phyloP scores from a whole-genome alignment of 2,329 filamentous ascomycete species.

The Chaetomium globosum region DNA sequence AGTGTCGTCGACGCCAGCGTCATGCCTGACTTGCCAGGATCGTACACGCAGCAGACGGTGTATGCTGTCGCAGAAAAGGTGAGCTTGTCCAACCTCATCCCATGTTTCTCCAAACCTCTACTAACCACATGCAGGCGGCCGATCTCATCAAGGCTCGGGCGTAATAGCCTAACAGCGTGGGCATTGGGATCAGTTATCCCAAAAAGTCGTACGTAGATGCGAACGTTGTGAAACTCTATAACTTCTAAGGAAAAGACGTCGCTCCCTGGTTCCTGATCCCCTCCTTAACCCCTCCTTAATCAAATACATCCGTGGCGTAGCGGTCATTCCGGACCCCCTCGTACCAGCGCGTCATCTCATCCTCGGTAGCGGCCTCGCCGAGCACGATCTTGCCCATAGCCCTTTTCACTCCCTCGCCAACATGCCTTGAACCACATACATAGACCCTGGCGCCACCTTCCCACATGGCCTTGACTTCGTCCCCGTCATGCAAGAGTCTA shows the following conservation, averaged over 20 bases:
- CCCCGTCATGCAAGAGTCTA: constrained; percentile 51
- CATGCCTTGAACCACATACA: constrained; percentile 59
- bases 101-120: background rate
- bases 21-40: constrained; percentile 45
- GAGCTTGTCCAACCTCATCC: background rate
- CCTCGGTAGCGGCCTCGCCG: constrained; percentile 43
- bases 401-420: constrained; percentile 49
- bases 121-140: constrained; percentile 26
- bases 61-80: constrained; percentile 40
- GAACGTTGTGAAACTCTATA: background rate
- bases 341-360: constrained; percentile 52
- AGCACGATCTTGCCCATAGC: constrained; percentile 43
- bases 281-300: constrained; percentile 41
- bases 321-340: constrained; percentile 56
- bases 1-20: constrained; percentile 52
- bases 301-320: constrained; percentile 65
- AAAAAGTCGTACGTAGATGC: background rate
- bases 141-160: constrained; percentile 31
- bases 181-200: background rate
- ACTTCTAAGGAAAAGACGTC: background rate
- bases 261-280: background rate
- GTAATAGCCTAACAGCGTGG: background rate
- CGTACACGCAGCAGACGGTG: constrained; percentile 37
- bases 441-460: constrained; percentile 54
- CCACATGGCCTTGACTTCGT: constrained; percentile 43